Conservation (phyloP, 208 protist genomes). For the Wallacemonas sp. region DNA sequence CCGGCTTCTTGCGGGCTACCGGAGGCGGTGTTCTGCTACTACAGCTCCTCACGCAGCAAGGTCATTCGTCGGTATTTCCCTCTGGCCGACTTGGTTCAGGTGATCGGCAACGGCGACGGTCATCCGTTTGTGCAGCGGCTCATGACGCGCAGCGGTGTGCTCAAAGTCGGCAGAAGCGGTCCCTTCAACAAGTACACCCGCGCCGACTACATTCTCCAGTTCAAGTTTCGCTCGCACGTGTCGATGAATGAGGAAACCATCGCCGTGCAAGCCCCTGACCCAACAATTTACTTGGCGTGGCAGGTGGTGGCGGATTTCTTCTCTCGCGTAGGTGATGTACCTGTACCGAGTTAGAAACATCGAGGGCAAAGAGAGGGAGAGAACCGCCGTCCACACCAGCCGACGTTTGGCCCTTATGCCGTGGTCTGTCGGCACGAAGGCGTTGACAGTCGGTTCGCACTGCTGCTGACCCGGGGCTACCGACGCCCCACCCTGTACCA, state of each 20-base stretch:
- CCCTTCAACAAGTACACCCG: conserved; percentile 37
- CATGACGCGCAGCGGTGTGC: conserved; percentile 31
- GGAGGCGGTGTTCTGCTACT: conserved; percentile 53
- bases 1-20: neutral
- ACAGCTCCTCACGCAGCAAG: conserved; percentile 26
- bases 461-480: no score
- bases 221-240: conserved; percentile 42
- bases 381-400: no score
- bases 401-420: no score
- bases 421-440: no score
- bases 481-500: neutral
- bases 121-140: conserved; percentile 50
- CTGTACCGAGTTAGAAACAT: neutral
- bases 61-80: conserved; percentile 63
- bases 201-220: conserved; percentile 53
- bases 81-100: conserved; percentile 42
- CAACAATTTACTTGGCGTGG: conserved; percentile 49
- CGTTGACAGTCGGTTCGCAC: neutral
- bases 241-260: conserved; percentile 43
- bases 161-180: conserved; percentile 27
- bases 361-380: neutral
- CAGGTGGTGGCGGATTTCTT: conserved; percentile 68
- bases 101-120: conserved; percentile 32
- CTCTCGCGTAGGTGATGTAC: conserved; percentile 27
- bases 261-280: conserved; percentile 47